phyloP scores from a whole-genome alignment of 805 yeast genomes.

The Candida hispaniensis region DNA sequence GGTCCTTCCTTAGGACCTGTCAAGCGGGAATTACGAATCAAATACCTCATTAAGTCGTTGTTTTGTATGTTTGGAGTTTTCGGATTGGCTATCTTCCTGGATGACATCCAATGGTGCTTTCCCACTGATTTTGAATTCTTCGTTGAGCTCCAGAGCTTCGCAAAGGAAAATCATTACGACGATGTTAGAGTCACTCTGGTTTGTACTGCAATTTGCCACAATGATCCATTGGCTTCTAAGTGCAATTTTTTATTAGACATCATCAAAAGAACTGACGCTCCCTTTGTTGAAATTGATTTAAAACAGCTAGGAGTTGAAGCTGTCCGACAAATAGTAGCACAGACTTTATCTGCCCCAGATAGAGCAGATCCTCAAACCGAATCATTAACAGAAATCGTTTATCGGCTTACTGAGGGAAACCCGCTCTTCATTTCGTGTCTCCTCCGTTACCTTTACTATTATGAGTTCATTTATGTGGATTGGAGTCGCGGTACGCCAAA shows the following conservation, averaged over 20 bases:
- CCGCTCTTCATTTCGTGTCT: slow-evolving; percentile 19
- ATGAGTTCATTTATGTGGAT: slow-evolving; percentile 18
- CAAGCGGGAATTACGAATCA: slow-evolving; percentile 33
- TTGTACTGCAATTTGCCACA: slow-evolving; percentile 21
- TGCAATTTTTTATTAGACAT: slow-evolving; percentile 13
- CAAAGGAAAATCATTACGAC: slow-evolving; percentile 23
- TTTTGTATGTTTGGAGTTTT: slow-evolving; percentile 34
- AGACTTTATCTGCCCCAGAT: slow-evolving; percentile 17
- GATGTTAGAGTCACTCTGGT: slow-evolving; percentile 24
- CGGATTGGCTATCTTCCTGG: slow-evolving; percentile 38
- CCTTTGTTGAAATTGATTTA: slow-evolving; percentile 20
- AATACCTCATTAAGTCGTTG: slow-evolving; percentile 35
- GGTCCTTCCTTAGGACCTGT: slow-evolving; percentile 24
- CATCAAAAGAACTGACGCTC: slow-evolving; percentile 12
- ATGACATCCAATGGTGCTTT: slow-evolving; percentile 39
- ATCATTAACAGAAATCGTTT: slow-evolving; percentile 20
- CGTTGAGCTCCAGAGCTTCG: slow-evolving; percentile 26
- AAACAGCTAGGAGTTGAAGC: slow-evolving; percentile 19
- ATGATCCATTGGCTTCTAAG: slow-evolving; percentile 12
- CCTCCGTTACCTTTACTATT: slow-evolving; percentile 19
- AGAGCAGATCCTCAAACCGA: slow-evolving; percentile 16
- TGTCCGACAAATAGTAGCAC: slow-evolving; percentile 20
- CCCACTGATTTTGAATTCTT: slow-evolving; percentile 23
- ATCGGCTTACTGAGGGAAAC: slow-evolving; percentile 23
- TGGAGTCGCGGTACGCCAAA: slow-evolving; percentile 15